Base-by-base conservation (phyloP, 805 yeast species). In the Ogataea saltuana region DNA sequence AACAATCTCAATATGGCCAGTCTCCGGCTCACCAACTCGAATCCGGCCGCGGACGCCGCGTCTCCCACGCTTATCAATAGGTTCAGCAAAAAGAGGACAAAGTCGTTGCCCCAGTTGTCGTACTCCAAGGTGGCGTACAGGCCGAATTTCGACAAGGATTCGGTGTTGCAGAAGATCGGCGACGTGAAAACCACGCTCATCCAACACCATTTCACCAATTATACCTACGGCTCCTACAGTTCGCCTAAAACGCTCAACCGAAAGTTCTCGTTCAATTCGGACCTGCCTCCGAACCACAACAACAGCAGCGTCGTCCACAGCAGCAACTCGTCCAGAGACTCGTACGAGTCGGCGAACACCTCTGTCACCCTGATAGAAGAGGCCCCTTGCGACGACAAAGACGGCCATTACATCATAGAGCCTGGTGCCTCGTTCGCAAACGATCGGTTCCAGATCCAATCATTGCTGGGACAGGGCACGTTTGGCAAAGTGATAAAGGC, bases 401-500 rank as follows among this genome's bases (percentile, higher is more conserved):
- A 85, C 48, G 95, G 95, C 3, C 89, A 86, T 59, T 85, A 82
- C 56, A 75, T 82, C 37, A 80, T 82, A 11, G 74, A 72, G 37
- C 64, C 72, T 8, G 79, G 81, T 46, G 80, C 81, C 22, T 55
- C 63, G 2, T 83, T 85, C 61, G 88, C 95, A n/a, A 81, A 85
- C 57, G 71, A 69, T 39, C 66, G 96, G 34, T 90, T 85, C 62
- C 67, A 74, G 15, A 83, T 90, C 10, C 65, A 76, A 25, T 74
- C 79, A 45, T 67, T 88, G 25, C 69, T 93, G 43, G 97, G 97
- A 27, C 96, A 88, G 57, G 97, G 97, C 11, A 88, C 97, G 1
- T 88, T 88, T 68, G 96, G 96, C 11, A 88, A 86, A 58, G 97
- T 89, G 6, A 83, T 85, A 29, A 81, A 83, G 45, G 93, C 95